A percentile compares a stretch with the other conserved stretches of the same genome.
phyloP scores from a whole-genome alignment of 805 yeast species.

The Pichia cephalocereana region DNA sequence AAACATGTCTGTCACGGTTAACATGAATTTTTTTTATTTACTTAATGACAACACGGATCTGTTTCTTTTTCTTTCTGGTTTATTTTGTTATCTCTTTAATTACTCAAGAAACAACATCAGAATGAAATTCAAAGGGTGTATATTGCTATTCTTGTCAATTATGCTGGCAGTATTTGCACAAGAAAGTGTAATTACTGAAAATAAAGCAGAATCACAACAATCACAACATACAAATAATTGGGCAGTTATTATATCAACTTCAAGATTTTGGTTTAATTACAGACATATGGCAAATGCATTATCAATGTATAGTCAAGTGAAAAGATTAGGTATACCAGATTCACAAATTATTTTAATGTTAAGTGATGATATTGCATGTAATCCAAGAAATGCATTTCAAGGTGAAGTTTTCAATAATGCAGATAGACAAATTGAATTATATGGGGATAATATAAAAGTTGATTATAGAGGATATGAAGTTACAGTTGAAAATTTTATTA shows the following conservation, averaged over 20 bases:
- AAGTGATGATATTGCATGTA: conserved; percentile 95
- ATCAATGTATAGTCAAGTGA: conserved; percentile 91
- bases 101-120: too few species aligned
- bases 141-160: background rate
- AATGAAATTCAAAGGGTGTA: too few species aligned
- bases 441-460: conserved; percentile 91
- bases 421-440: conserved; percentile 84
- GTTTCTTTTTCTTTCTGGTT: too few species aligned
- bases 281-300: conserved; percentile 96
- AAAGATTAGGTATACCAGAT: conserved; percentile 94
- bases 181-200: background rate
- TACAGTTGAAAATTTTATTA: conserved; percentile 92
- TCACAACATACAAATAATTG: conserved; percentile 49
- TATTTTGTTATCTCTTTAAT: too few species aligned
- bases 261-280: conserved; percentile 97
- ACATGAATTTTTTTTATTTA: too few species aligned
- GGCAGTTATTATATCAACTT: conserved; percentile 92
- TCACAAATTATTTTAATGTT: conserved; percentile 94
- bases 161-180: background rate
- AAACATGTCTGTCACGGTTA: too few species aligned
- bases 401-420: conserved; percentile 93
- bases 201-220: background rate
- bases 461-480: conserved; percentile 98
- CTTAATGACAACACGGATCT: too few species aligned
- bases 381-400: conserved; percentile 90